Evolutionary conservation across 148 eudicot genomes (phyloP), one percentile per base, ranked within the genome.

Genomic region (Chenopodium album): DNA sequence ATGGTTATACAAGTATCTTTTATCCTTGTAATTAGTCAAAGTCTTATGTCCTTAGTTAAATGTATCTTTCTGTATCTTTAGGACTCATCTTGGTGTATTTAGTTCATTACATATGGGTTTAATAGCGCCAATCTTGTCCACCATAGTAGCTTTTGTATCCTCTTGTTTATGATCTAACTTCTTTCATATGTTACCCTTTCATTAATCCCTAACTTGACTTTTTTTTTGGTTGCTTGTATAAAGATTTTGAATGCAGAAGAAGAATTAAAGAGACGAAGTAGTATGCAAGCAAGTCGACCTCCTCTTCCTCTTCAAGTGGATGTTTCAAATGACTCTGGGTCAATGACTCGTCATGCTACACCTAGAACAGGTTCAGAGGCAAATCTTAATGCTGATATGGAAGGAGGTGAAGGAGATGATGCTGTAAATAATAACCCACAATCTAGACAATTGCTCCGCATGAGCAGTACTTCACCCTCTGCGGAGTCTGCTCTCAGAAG

Each of bases 211-310:
- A 37, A 69, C 44, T 80, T 65, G 8, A 63, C 70, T 44, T 31
- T 14, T 79, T 78, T 59, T 79, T 66, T 63, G 32, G 32, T 66
- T 87, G 6, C 50, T 44, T 56, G 71, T 87, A 81, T 48, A 76
- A 85, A 97, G 99, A 94, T 97, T 78, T 81, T 92, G 88, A 92
- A 82, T 88, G 97, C 94, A 63, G 99, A 97, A 90, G 99, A 97
- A 84, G 97, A 94, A 79, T 82, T 97, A 34, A 92, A 92, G 87
- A 90, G 91, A 87, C 90, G 89, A 87, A 92, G 87, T 84, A 88
- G 77, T 87, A 76, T 77, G 54, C 99, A 89, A 74, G 88, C 90
- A 4, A 78, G 70, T 63, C 89, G 89, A 8, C 94, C 95, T 64
- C 84, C 90, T 71, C 85, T 88, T 81, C 86, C 97, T 47, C 93